Percentiles rank a stretch among this genome's conserved stretches.
These are phyloP conservation scores for Vinca minor DNA, from an alignment of 257 asterid species.

Conservation along the genomic window DNA sequence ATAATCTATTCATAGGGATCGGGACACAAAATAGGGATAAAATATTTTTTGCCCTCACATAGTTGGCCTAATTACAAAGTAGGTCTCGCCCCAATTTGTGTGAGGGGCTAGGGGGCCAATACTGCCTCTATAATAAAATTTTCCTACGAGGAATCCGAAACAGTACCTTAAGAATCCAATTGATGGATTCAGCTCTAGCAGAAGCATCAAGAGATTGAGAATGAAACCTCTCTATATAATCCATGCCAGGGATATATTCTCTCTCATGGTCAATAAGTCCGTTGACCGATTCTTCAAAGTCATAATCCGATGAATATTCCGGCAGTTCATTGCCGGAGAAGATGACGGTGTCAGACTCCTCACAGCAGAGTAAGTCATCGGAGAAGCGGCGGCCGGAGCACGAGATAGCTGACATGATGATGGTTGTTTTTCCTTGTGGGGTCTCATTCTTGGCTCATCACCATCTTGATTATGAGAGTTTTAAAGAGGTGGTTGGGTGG, in stretches of 20 bases:
- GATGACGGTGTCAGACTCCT: constrained; percentile 62
- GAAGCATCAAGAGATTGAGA: constrained; percentile 49
- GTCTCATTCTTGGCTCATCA: constrained; percentile 30
- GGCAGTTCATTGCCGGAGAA: constrained; percentile 48
- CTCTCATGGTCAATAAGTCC: constrained; percentile 68
- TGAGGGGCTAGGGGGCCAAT: too few species aligned
- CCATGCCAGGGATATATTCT: constrained; percentile 36
- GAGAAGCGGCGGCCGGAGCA: constrained; percentile 88
- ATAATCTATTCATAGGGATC: too few species aligned
- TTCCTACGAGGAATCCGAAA: too few species aligned
- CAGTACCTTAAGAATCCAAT: constrained; percentile 92
- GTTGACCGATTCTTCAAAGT: constrained; percentile 61
- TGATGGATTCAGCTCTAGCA: constrained; percentile 56
- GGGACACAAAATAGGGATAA: too few species aligned
- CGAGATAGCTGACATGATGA: constrained; percentile 61
- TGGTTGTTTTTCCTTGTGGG: constrained; percentile 11
- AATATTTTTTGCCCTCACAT: too few species aligned
- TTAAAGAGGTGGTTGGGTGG: too few species aligned
- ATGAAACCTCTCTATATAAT: constrained; percentile 27
- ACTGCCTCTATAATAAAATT: too few species aligned
- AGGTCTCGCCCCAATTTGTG: too few species aligned
- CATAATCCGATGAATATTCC: constrained; percentile 60
- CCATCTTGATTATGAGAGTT: constrained; percentile 22
- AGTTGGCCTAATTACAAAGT: too few species aligned
- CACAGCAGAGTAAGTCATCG: constrained; percentile 72